Percentiles rank a stretch among this genome's conserved stretches.
Conservation (phyloP, 2,329 filamentous ascomycete genomes). For the Corniculantispora saksenae region DNA sequence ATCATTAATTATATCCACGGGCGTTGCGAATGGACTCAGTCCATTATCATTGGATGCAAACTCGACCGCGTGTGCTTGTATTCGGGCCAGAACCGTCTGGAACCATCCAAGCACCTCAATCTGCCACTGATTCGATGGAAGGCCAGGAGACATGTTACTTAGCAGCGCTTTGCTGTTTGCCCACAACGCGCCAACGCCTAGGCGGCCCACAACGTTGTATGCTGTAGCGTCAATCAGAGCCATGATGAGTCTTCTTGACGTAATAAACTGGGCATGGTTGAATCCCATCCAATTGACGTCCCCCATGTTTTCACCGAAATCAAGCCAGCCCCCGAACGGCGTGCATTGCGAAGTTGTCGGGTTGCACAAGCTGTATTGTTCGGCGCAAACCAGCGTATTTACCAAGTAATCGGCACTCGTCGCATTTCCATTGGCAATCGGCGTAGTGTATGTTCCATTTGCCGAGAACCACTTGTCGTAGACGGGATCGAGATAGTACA, state of each 20-base stretch:
- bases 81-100: not conserved
- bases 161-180: not conserved
- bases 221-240: not conserved
- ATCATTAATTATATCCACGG: not conserved
- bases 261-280: not conserved
- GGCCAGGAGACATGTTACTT: not conserved
- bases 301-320: not conserved
- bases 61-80: not conserved
- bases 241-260: not conserved
- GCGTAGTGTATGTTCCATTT: not conserved
- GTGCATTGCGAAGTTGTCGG: not conserved
- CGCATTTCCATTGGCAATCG: not conserved
- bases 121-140: not conserved
- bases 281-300: not conserved
- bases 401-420: not conserved
- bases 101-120: not conserved
- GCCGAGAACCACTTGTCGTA: not conserved
- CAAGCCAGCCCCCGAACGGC: not conserved
- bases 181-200: not conserved
- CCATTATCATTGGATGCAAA: not conserved
- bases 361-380: not conserved
- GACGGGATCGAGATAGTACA: not conserved
- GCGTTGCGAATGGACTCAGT: not conserved
- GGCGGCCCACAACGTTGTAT: not conserved
- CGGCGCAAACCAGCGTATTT: not conserved